A percentile compares a stretch with the other conserved stretches of the same genome.
phyloP scores from a whole-genome alignment of 495 filamentous ascomycete genomes.

The Xylaria cubensis region DNA sequence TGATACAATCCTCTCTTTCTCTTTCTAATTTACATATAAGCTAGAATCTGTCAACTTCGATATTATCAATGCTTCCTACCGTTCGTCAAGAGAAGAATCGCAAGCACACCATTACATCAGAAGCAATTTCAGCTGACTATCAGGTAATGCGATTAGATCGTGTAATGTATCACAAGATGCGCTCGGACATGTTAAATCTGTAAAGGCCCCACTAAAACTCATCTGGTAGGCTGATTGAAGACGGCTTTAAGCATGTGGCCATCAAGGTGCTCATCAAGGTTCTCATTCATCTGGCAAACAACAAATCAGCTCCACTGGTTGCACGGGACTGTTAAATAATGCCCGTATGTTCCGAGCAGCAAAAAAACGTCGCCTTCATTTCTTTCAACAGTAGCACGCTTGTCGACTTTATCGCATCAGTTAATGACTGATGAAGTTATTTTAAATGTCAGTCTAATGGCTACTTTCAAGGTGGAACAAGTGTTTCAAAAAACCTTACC shows the following conservation, averaged over 20 bases:
- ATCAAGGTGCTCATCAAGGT: slow-evolving; percentile 20
- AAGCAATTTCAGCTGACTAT: background rate
- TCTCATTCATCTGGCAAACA: background rate
- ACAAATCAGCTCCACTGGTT: background rate
- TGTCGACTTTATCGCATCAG: background rate
- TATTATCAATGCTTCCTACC: background rate
- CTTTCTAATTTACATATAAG: background rate
- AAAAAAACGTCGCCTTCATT: background rate
- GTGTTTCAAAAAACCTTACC: background rate
- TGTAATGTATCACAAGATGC: background rate
- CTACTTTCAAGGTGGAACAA: background rate
- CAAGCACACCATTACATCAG: background rate
- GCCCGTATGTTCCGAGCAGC: background rate
- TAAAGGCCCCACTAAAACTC: background rate
- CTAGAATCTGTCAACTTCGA: background rate
- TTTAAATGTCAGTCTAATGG: background rate
- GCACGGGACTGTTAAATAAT: background rate
- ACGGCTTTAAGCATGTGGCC: background rate
- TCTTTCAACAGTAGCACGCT: background rate
- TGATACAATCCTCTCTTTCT: background rate
- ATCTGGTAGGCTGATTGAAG: background rate
- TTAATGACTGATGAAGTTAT: background rate
- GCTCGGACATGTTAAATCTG: background rate
- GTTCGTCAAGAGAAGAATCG: background rate
- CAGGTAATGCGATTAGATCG: background rate